Base-by-base conservation (phyloP, 106 monocot genomes). In the Phalaenopsis aphrodite region DNA sequence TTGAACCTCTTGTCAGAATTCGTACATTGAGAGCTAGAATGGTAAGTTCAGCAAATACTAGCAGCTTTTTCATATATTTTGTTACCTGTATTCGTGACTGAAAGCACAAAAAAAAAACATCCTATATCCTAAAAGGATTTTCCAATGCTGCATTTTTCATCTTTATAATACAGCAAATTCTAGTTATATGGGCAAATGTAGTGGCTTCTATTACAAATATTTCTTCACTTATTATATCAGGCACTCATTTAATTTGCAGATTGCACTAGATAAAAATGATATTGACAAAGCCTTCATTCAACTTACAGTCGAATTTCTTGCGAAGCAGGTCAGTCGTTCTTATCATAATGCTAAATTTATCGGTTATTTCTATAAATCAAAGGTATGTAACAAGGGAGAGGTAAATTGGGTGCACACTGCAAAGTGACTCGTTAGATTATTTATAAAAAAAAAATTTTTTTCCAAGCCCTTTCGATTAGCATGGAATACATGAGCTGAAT, bases 251-350 rank as follows among this genome's bases (percentile, higher is more conserved):
- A 57, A 24, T 47, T 87, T 87, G 75, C 88, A 99, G 99, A 99
- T 99, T 89, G 99, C 90, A 12, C 55, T 94, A 45, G 99, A 99
- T 79, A 99, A 99, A 82, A 85, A 99, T 85, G 81, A 99, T 80
- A 86, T 95, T 42, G 91, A 93, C 55, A 99, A 95, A 88, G 83
- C 93, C 78, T 99, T 93, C 81, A 75, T 99, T 52, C 99, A 99
- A 61, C 84, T 95, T 75, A 99, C 99, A 55, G 66, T 99, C 79
- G 95, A 99, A 77, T 91, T 99, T 77, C 42, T 88, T 36, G 39
- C 89, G 7, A 99, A 95, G 77, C 99, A 95, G 99, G 99, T 93
- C 24, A 77, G 66, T 68, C 30, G 3, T 24, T 5, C 23, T 76
- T 76, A 3, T 76, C 8, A 11, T 36, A 55, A 12, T 11, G 55